Conservation (phyloP, 2,329 filamentous ascomycete species). For the Ceratocystis destructans region DNA sequence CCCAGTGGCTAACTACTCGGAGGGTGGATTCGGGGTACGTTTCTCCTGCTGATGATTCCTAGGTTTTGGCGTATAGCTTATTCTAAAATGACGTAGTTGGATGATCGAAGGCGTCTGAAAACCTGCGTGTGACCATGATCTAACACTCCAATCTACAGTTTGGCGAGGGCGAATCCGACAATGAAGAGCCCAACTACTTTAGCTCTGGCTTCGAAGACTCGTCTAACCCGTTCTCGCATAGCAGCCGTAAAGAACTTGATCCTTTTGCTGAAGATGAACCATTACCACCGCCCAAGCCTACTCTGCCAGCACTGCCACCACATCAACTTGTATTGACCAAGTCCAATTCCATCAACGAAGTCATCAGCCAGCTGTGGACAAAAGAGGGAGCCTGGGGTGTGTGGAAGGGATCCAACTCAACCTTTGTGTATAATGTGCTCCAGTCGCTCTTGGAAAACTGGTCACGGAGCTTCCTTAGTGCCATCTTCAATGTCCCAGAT, state of each 20-base stretch:
- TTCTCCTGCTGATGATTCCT: background rate
- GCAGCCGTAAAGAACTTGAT: constrained; percentile 15
- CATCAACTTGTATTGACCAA: constrained; percentile 59
- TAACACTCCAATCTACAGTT: constrained; percentile 9
- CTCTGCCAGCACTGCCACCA: constrained; percentile 25
- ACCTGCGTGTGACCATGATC: no score
- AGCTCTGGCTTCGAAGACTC: constrained; percentile 50
- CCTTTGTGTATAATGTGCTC: constrained; percentile 80
- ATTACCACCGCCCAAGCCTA: constrained; percentile 21
- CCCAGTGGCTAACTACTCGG: background rate
- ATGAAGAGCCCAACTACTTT: constrained; percentile 75
- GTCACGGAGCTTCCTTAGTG: constrained; percentile 79
- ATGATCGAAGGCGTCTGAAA: no score
- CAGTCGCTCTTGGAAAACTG: constrained; percentile 83
- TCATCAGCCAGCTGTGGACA: constrained; percentile 75
- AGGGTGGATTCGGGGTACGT: constrained; percentile 18
- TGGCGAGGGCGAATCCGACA: constrained; percentile 42
- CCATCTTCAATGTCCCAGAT: constrained; percentile 80
- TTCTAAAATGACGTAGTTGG: no score
- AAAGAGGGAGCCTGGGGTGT: constrained; percentile 83
- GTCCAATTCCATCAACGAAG: constrained; percentile 70
- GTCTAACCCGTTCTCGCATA: constrained; percentile 25
- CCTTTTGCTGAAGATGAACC: constrained; percentile 17
- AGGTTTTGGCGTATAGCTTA: background rate
- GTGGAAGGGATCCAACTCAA: constrained; percentile 88